Evolutionary conservation across 306 rosid species (phyloP).

Genomic region (Luffa aegyptiaca): DNA sequence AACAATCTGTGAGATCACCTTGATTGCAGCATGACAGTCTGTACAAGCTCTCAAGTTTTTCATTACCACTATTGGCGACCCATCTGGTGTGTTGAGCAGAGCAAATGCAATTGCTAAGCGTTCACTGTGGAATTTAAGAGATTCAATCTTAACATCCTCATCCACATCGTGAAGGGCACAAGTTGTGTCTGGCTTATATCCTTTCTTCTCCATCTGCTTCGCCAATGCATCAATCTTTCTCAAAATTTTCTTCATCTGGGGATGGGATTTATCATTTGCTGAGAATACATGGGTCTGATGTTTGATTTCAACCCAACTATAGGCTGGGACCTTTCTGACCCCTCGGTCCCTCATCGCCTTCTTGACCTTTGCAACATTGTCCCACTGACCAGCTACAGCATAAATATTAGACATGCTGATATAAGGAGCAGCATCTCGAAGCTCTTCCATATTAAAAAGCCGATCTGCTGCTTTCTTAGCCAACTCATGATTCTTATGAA

Average conservation of each 20-base stretch:
- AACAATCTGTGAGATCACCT: slow-evolving; percentile 9
- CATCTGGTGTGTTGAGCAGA: slow-evolving; percentile 54
- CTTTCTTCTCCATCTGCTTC: slow-evolving; percentile 55
- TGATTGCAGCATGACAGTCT: slow-evolving; percentile 46
- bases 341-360: slow-evolving; percentile 82
- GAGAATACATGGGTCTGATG: slow-evolving; percentile 61
- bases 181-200: slow-evolving; percentile 62
- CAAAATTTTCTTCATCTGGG: slow-evolving; percentile 38
- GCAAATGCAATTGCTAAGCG: slow-evolving; percentile 90
- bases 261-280: slow-evolving; percentile 55
- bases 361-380: slow-evolving; percentile 63
- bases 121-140: slow-evolving; percentile 77
- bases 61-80: slow-evolving; percentile 69
- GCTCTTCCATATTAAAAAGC: slow-evolving; percentile 57
- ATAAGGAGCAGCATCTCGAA: slow-evolving; percentile 70
- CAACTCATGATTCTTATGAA: slow-evolving; percentile 67
- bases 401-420: slow-evolving; percentile 77
- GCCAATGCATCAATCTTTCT: slow-evolving; percentile 49
- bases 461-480: slow-evolving; percentile 63
- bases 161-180: slow-evolving; percentile 73
- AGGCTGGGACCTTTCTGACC: slow-evolving; percentile 59
- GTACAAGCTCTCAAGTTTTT: slow-evolving; percentile 78
- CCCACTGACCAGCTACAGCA: slow-evolving; percentile 85
- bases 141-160: slow-evolving; percentile 53
- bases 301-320: slow-evolving; percentile 80